Conservation (phyloP, 805 yeast species). For the Metschnikowia proteae region DNA sequence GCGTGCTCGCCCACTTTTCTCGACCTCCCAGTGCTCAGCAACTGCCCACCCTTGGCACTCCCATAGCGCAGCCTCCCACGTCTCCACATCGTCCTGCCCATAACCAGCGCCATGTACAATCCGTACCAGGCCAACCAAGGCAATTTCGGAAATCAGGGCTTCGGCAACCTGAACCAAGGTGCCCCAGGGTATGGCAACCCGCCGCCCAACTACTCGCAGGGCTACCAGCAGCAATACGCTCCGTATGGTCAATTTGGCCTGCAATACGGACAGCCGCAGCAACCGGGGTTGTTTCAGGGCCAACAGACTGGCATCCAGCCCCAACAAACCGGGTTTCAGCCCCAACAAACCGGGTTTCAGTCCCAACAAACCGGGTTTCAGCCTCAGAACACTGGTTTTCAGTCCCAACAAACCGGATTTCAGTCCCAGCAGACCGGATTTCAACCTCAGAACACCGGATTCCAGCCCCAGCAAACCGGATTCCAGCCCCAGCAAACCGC, state of each 20-base stretch:
- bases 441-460: slow-evolving; percentile 31
- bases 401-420: slow-evolving; percentile 20
- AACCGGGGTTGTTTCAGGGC: slow-evolving; percentile 19
- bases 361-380: slow-evolving; percentile 37
- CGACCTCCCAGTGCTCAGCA: background rate
- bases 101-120: slow-evolving; percentile 30
- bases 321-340: slow-evolving; percentile 9
- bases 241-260: slow-evolving; percentile 2
- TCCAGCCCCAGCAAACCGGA: slow-evolving; percentile 23
- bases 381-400: slow-evolving; percentile 37
- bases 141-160: slow-evolving; percentile 16
- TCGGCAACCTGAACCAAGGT: background rate
- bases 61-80: no score
- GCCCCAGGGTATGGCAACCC: background rate
- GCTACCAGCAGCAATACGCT: slow-evolving; percentile 14
- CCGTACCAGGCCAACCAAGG: slow-evolving; percentile 33
- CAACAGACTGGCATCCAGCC: slow-evolving; percentile 11
- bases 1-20: background rate
- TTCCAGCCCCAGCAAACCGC: slow-evolving; percentile 23
- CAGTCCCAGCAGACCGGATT: slow-evolving; percentile 38
- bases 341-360: slow-evolving; percentile 37
- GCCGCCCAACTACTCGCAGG: background rate
- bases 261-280: slow-evolving; percentile 16
- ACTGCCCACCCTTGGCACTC: background rate
- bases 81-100: no score